Conservation (phyloP, 2,329 filamentous ascomycete species). For the Trichoderma brevicompactum region DNA sequence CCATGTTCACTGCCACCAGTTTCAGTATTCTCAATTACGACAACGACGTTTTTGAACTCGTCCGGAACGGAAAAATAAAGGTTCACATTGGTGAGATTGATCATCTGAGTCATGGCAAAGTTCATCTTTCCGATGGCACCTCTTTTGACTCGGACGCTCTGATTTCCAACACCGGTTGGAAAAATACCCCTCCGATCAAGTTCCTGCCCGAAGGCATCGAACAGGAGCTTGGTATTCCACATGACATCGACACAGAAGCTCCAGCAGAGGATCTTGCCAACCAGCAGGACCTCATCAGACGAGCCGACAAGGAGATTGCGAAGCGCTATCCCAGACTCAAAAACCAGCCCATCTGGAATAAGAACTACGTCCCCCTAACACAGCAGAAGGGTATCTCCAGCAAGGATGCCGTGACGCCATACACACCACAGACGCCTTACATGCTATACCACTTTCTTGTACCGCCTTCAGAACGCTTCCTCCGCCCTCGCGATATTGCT, state of each 20-base stretch:
- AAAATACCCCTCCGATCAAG: slow-evolving; percentile 54
- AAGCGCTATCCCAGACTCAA: slow-evolving; percentile 56
- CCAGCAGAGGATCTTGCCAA: slow-evolving; percentile 42
- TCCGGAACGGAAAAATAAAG: slow-evolving; percentile 55
- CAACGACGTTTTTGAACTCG: slow-evolving; percentile 60
- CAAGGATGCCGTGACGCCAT: slow-evolving; percentile 37
- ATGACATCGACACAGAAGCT: slow-evolving; percentile 35
- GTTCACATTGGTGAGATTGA: slow-evolving; percentile 59
- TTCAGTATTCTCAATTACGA: slow-evolving; percentile 66
- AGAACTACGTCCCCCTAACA: slow-evolving; percentile 49
- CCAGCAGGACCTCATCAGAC: slow-evolving; percentile 43
- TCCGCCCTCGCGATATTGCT: slow-evolving; percentile 47
- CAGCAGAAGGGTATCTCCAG: slow-evolving; percentile 45
- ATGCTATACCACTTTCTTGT: slow-evolving; percentile 53
- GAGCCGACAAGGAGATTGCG: slow-evolving; percentile 59
- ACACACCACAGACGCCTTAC: slow-evolving; percentile 43
- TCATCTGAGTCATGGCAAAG: slow-evolving; percentile 48
- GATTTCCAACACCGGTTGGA: slow-evolving; percentile 64
- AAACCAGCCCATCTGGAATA: slow-evolving; percentile 55
- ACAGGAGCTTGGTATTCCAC: slow-evolving; percentile 55
- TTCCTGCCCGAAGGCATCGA: slow-evolving; percentile 55
- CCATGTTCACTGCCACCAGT: slow-evolving; percentile 58
- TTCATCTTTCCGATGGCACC: slow-evolving; percentile 57
- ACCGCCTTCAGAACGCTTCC: slow-evolving; percentile 44
- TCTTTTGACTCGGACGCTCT: slow-evolving; percentile 55